These are phyloP conservation scores for Kuraishia borneana DNA, from an alignment of 805 yeast genomes.

Conservation along the genomic window DNA sequence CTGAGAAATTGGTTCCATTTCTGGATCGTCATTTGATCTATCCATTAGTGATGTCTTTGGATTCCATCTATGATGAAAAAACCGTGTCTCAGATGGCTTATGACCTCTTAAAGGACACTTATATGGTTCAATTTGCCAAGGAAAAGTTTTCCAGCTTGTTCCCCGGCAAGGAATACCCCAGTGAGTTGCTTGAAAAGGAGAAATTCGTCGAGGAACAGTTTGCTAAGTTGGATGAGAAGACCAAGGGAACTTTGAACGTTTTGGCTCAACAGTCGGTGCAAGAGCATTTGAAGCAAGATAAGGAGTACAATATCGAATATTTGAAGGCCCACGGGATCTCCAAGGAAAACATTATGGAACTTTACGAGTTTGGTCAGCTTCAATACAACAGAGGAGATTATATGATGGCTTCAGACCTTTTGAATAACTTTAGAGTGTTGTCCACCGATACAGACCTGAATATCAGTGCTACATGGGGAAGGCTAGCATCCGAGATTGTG, in stretches of 20 bases:
- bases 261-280: conserved; percentile 39
- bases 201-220: conserved; percentile 25
- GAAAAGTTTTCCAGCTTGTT: conserved; percentile 30
- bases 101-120: conserved; percentile 44
- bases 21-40: conserved; percentile 51
- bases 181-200: conserved; percentile 28
- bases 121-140: conserved; percentile 38
- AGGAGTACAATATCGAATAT: conserved; percentile 37
- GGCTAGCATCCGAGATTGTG: conserved; percentile 49
- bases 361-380: conserved; percentile 49
- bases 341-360: conserved; percentile 34
- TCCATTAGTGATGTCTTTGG: conserved; percentile 37
- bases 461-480: conserved; percentile 58
- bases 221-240: conserved; percentile 25
- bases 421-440: conserved; percentile 44
- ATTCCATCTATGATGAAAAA: conserved; percentile 30
- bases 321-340: conserved; percentile 32
- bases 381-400: conserved; percentile 58
- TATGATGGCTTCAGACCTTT: conserved; percentile 44
- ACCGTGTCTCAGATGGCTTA: conserved; percentile 35
- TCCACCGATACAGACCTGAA: conserved; percentile 39
- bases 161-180: conserved; percentile 27
- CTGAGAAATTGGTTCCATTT: conserved; percentile 41
- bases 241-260: conserved; percentile 32
- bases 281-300: conserved; percentile 41